Evolutionary conservation across 176 grass and related monocot genomes (phyloP).

Genomic region (Zoysia japonica): DNA sequence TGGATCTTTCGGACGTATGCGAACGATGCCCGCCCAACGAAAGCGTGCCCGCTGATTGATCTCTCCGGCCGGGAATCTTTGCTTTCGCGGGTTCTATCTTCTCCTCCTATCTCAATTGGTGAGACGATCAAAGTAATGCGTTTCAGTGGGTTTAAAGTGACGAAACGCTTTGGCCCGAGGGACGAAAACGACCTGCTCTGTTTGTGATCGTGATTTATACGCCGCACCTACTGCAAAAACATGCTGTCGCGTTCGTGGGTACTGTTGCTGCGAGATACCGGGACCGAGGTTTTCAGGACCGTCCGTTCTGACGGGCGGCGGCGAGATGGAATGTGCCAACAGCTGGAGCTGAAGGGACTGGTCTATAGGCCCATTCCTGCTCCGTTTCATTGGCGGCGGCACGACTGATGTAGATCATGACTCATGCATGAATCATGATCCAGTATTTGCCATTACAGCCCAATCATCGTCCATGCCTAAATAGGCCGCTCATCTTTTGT

Average conservation of each 20-base stretch:
- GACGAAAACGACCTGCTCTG: constrained; percentile 8
- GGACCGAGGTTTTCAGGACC: neutral
- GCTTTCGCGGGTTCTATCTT: constrained; percentile 5
- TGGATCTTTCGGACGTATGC: neutral
- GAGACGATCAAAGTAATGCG: constrained; percentile 27
- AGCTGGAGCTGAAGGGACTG: neutral
- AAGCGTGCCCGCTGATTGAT: constrained; percentile 24
- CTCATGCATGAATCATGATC: no score
- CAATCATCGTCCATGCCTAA: no score
- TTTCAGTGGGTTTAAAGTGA: neutral
- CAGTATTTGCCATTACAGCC: no score
- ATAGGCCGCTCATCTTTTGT: no score
- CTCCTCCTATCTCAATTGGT: neutral
- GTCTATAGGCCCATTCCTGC: neutral
- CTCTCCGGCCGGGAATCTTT: constrained; percentile 40
- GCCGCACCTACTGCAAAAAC: constrained; percentile 24
- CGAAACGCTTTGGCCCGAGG: constrained; percentile 29
- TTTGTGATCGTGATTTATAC: constrained; percentile 27
- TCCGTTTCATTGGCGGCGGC: no score
- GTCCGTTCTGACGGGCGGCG: neutral
- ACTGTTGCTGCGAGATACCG: neutral
- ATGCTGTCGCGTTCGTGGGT: neutral
- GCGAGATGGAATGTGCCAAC: neutral
- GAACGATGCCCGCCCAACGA: constrained; percentile 23
- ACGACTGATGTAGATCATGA: no score